Base-by-base conservation (phyloP, 768 basidiomycete genomes). In the Sporobolomyces phaffii region DNA sequence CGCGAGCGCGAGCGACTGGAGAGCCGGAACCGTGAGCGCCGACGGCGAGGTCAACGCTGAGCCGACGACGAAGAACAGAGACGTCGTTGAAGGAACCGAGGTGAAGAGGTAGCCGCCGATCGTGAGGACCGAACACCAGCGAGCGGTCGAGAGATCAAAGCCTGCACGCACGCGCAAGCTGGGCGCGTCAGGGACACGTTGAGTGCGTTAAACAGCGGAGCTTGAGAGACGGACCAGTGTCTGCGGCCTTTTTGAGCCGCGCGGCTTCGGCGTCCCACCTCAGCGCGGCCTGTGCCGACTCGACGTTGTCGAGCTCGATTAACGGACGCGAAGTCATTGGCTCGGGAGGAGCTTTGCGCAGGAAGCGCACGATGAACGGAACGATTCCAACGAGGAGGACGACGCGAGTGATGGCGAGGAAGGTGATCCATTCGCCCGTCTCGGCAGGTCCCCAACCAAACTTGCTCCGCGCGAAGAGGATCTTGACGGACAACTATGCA, bases 1-100 rank as follows among this genome's bases (percentile, higher is more conserved):
- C 0, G 66, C 36, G 41, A 68, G 66, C 2, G 60, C 66, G 60
- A 68, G 53, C 9, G 66, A 62, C 18, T 62, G 60, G 2, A 68
- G 60, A 0, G 60, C 47, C 1, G 66, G 66, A 1, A 61, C n/a
- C 0, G 49, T 9, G 11, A 50, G 33, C 2, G 66, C 47, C 6
- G 47, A 38, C 26, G 62, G 50, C 3, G 66, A 36, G 15, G 60
- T 58, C 28, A 59, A 1, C 31, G 48, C 60, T 18, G 49, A 28
- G 0, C 49, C 41, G 48, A 47, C 1, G 60, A 68, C 29, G 50
- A 68, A 68, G n/a, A 40, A 24, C 11, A n/a, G 29, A 2, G 51
- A 54, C 17, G 50, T n/a, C 5, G 60, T 5, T 36, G 44, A 22
- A 10, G 64, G 60, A 26, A 53, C 2, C 18, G 60, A 43, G 22